These are phyloP conservation scores for Suillus occidentalis DNA, from an alignment of 768 basidiomycete genomes.

Conservation along the genomic window DNA sequence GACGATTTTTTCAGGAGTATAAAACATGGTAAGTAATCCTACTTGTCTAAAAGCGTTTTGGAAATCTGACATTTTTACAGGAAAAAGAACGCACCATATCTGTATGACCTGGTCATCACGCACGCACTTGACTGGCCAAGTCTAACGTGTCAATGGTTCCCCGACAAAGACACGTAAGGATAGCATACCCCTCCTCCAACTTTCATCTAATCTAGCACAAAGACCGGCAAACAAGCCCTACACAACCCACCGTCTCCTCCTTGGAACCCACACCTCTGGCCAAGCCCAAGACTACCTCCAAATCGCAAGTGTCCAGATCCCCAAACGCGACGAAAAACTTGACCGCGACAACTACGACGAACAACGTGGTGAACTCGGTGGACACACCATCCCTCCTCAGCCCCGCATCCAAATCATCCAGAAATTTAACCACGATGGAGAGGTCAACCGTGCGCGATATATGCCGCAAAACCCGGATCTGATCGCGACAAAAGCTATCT, in stretches of 20 bases:
- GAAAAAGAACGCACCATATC: constrained; percentile 97
- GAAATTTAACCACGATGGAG: constrained; percentile 91
- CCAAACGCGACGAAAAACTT: constrained; percentile 82
- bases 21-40: constrained; percentile 65
- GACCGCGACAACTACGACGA: constrained; percentile 84
- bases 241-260: constrained; percentile 88
- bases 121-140: constrained; percentile 99
- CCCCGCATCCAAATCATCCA: constrained; percentile 90
- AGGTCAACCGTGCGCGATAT: constrained; percentile 96
- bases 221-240: constrained; percentile 93
- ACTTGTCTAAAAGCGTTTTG: background rate
- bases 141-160: constrained; percentile 98
- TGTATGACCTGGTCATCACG: constrained; percentile 96
- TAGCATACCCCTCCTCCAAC: constrained; percentile 1
- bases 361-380: constrained; percentile 92
- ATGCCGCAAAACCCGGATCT: constrained; percentile 99
- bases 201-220: background rate
- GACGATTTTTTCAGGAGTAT: constrained; percentile 58
- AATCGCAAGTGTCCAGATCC: constrained; percentile 92
- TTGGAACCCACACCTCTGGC: constrained; percentile 96
- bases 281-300: constrained; percentile 93
- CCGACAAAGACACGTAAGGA: constrained; percentile 89
- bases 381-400: constrained; percentile 79
- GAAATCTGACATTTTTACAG: constrained; percentile 36
- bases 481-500: constrained; percentile 91